Evolutionary conservation across 768 basidiomycete genomes (phyloP).

Genomic region (Xanthoconium purpureum): DNA sequence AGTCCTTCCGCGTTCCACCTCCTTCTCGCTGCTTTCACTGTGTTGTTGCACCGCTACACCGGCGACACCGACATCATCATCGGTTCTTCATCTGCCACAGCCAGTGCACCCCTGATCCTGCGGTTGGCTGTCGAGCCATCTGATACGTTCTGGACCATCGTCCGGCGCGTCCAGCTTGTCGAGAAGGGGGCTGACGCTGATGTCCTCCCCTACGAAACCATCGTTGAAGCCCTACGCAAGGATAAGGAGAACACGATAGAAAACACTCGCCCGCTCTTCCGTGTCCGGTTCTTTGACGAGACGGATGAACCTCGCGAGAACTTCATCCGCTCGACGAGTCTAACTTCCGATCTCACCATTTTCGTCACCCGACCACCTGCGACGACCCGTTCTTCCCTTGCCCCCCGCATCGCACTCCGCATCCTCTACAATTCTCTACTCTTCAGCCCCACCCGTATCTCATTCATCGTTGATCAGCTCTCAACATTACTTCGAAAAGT

Average conservation of each 20-base stretch:
- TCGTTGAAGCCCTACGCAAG: slow-evolving; percentile 66
- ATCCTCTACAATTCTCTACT: slow-evolving; percentile 93
- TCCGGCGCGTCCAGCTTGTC: slow-evolving; percentile 79
- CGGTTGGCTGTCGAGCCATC: slow-evolving; percentile 78
- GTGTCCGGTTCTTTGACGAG: slow-evolving; percentile 96
- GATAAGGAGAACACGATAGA: slow-evolving; percentile 59
- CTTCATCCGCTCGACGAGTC: slow-evolving; percentile 75
- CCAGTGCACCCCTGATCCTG: slow-evolving; percentile 78
- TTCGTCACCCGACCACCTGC: slow-evolving; percentile 76
- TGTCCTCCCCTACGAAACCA: slow-evolving; percentile 73
- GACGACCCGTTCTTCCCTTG: slow-evolving; percentile 65
- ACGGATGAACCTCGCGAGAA: slow-evolving; percentile 70
- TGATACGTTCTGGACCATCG: slow-evolving; percentile 87
- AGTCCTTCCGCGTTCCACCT: slow-evolving; percentile 87
- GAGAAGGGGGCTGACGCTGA: slow-evolving; percentile 83
- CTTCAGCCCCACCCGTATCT: slow-evolving; percentile 77
- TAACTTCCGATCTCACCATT: slow-evolving; percentile 90
- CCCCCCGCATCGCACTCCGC: slow-evolving; percentile 73
- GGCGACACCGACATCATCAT: slow-evolving; percentile 93
- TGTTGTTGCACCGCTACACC: slow-evolving; percentile 90
- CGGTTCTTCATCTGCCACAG: slow-evolving; percentile 77
- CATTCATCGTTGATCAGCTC: slow-evolving; percentile 81
- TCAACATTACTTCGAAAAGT: slow-evolving; percentile 71
- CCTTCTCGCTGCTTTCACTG: slow-evolving; percentile 86
- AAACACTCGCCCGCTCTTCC: slow-evolving; percentile 64